Base-by-base conservation (phyloP, 257 asterid species). In the Lycium ferocissimum region DNA sequence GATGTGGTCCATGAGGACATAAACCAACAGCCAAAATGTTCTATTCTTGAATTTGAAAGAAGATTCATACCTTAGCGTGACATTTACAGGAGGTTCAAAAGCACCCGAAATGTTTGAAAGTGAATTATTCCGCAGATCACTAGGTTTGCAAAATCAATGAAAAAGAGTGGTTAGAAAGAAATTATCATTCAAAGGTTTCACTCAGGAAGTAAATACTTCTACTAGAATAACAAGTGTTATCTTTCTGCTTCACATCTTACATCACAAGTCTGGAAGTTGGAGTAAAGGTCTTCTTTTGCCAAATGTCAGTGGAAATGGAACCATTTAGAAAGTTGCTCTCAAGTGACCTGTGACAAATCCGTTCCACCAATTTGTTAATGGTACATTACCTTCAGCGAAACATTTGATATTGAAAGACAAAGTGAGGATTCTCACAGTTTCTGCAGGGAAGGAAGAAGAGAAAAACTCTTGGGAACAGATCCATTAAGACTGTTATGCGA, bases 21-120 rank as follows among this genome's bases (percentile, higher is more conserved):
- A 53, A 76, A 78, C 65, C 11, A 1, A 78, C 47, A 26, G 14
- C 26, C 65, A 53, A 76, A 13, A 53, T 63, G 49, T 84, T 72
- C 56, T 56, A 9, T 65, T 51, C 54, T 62, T 72, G 26, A 81
- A 33, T 51, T 76, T 78, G 79, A 56, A 78, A 2, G 70, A 75
- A 69, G 84, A 82, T 59, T 26, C 67, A 76, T 89, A 90, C 93
- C 91, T 87, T 58, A 90, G 81, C 20, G 88, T 87, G 56, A 90
- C 89, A 66, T 89, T 90, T 22, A 47, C 89, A 13, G 92, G 91
- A 80, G 91, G 93, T 85, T 90, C 85, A 43, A 90, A 85, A 79
- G 82, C 62, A 86, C 93, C 91, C 58, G 61, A 45, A 84, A 89
- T 78, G 71, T 83, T 85, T 80, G 89, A 86, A 59, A 89, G 71